A percentile compares a stretch with the other conserved stretches of the same genome.
phyloP scores from a whole-genome alignment of 306 rosid genomes.

The Begonia fuchsioides region DNA sequence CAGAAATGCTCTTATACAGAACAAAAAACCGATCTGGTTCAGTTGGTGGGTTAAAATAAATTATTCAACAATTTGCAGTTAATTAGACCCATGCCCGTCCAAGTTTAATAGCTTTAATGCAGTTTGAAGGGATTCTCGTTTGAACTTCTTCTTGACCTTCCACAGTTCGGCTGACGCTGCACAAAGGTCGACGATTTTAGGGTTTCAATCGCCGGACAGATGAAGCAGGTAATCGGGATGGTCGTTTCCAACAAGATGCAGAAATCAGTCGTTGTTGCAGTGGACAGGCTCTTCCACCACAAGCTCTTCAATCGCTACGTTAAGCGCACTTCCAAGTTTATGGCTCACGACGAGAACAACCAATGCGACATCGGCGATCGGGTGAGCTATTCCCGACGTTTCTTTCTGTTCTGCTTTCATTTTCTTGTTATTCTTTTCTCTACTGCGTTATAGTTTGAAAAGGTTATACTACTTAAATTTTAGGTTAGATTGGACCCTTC shows the following conservation, averaged over 20 bases:
- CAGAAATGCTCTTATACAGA: too few relatives aligned
- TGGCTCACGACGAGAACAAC: conserved; percentile 75
- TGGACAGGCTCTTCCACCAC: conserved; percentile 60
- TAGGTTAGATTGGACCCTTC: conserved; percentile 72
- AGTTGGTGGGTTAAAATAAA: too few relatives aligned
- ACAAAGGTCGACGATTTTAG: background rate
- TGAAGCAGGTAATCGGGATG: conserved; percentile 82
- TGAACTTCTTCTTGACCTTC: too few relatives aligned
- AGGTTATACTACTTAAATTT: conserved; percentile 1
- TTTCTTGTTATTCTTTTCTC: background rate
- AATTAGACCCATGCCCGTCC: too few relatives aligned
- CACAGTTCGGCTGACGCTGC: too few relatives aligned
- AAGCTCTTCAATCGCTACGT: conserved; percentile 59
- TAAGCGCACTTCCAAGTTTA: conserved; percentile 85
- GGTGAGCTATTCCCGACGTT: conserved; percentile 9
- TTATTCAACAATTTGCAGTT: too few relatives aligned
- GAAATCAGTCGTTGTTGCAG: conserved; percentile 90
- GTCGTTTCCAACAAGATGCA: conserved; percentile 97
- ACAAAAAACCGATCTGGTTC: too few relatives aligned
- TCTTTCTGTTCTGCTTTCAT: too few relatives aligned
- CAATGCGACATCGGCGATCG: conserved; percentile 70
- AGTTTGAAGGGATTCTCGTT: too few relatives aligned
- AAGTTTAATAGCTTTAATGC: too few relatives aligned
- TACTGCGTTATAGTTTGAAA: background rate
- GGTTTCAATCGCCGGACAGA: conserved; percentile 8